Base-by-base conservation (phyloP, 1,284 basidiomycete genomes). In the Amylostereum areolatum region DNA sequence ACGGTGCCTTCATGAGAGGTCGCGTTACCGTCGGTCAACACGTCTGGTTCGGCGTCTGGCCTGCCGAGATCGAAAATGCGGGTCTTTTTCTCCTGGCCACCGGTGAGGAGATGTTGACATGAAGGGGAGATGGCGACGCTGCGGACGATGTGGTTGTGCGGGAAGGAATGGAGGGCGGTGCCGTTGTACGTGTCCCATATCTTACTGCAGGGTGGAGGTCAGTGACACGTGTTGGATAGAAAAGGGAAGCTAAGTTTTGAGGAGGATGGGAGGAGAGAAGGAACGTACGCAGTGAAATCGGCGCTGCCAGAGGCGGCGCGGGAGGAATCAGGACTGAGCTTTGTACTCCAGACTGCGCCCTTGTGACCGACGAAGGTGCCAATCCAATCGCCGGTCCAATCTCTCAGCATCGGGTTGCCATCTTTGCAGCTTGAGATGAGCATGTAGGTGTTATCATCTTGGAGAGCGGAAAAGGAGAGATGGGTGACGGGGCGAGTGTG, bases 361-460 rank as follows among this genome's bases (percentile, higher is more conserved):
- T 99, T 99, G 74, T 99, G 96, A 2, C 95, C 95, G 12, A 97
- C 76, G 67, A 99, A 99, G 5, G 96, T 98, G 25, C 96, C 96
- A 60, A 97, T 89, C 96, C 96, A 99, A 68, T 99, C 96, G 29
- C 96, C 96, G 46, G 92, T 92, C 93, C 92, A 95, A 63, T 94
- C 92, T 57, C 93, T 82, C 56, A 97, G 73, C 92, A 96, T 96
- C 33, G 94, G 93, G 60, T 93, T 95, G 32, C 93, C 93, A 74
- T 97, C 94, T 71, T 97, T 97, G 75, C 94, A 97, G 59, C 89
- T 90, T 47, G 92, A 96, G 61, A 96, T 88, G 57, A 97, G 78
- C 55, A 95, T 74, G 68, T 87, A 97, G 30, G 84, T 83, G 52
- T 82, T 80, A 67, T 96, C 92, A 35, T 92, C 80, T 59, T 86